phyloP scores from a whole-genome alignment of 768 basidiomycete genomes.

The Boletus speciosus region DNA sequence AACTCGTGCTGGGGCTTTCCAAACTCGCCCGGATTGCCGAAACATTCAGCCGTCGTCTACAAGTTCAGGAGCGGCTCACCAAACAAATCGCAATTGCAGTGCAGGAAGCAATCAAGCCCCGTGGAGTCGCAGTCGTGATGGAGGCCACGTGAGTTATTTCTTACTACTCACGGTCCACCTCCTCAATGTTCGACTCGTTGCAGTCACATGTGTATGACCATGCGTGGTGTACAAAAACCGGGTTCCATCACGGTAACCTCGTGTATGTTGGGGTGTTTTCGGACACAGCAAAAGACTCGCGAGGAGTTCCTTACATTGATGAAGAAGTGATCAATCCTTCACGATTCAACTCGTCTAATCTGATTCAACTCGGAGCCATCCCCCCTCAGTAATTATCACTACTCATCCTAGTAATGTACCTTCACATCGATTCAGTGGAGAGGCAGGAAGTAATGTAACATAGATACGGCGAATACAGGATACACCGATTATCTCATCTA shows the following conservation, averaged over 20 bases:
- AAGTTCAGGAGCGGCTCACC: slow-evolving; percentile 96
- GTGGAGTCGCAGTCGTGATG: slow-evolving; percentile 99
- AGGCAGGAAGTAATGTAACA: slow-evolving; percentile 18
- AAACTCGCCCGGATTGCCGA: slow-evolving; percentile 97
- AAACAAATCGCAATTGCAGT: slow-evolving; percentile 98
- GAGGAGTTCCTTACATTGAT: slow-evolving; percentile 94
- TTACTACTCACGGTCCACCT: slow-evolving; percentile 4
- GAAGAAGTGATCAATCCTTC: slow-evolving; percentile 36
- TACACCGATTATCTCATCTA: slow-evolving; percentile 8
- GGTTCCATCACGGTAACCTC: slow-evolving; percentile 93
- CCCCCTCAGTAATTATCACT: slow-evolving; percentile 21
- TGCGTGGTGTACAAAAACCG: slow-evolving; percentile 99
- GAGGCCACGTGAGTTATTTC: slow-evolving; percentile 83
- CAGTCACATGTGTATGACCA: slow-evolving; percentile 98
- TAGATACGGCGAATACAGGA: slow-evolving; percentile 10
- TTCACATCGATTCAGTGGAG: slow-evolving; percentile 7
- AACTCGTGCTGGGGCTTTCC: slow-evolving; percentile 89
- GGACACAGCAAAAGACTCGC: slow-evolving; percentile 96
- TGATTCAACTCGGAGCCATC: slow-evolving; percentile 33
- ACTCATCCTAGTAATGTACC: slow-evolving; percentile 18
- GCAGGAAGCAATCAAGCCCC: slow-evolving; percentile 95
- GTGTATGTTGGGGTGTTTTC: slow-evolving; percentile 98
- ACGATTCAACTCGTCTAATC: slow-evolving; percentile 50
- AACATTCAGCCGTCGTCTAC: slow-evolving; percentile 91
- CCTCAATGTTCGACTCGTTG: slow-evolving; percentile 9